phyloP scores from a whole-genome alignment of 1,284 basidiomycete genomes.

The Prillingera fragicola region DNA sequence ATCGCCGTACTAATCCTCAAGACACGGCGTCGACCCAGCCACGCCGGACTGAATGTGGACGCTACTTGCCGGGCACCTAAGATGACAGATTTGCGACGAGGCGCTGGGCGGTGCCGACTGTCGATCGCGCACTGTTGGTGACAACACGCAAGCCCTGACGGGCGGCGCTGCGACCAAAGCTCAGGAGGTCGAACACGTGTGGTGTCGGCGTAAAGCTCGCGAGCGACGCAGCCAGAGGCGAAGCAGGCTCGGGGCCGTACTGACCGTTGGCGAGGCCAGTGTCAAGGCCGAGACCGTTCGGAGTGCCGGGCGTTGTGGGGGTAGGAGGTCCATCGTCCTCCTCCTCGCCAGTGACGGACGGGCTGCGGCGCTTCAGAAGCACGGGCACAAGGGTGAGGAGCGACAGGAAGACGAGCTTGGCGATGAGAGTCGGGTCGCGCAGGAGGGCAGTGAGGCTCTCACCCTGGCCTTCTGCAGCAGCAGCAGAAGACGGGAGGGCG shows the following conservation, averaged over 20 bases:
- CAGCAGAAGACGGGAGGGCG: slow-evolving; percentile 25
- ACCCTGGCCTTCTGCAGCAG: slow-evolving; percentile 21
- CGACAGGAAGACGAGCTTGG: slow-evolving; percentile 47
- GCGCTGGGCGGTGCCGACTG: slow-evolving; percentile 8
- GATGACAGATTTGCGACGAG: slow-evolving; percentile 7
- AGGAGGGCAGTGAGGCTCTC: slow-evolving; percentile 46
- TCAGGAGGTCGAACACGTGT: slow-evolving; percentile 38
- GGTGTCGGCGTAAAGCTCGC: slow-evolving; percentile 42
- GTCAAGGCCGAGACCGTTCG: slow-evolving; percentile 10
- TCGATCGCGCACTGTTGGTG: no score
- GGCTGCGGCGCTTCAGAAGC: slow-evolving; percentile 41
- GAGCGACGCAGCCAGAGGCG: slow-evolving; percentile 31
- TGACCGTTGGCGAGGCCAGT: neutral
- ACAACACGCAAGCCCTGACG: slow-evolving; percentile 28
- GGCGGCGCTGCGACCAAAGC: slow-evolving; percentile 33
- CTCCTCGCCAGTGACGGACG: neutral
- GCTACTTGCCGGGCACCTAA: no score
- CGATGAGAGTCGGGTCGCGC: slow-evolving; percentile 46
- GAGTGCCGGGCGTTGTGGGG: slow-evolving; percentile 8
- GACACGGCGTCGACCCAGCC: no score
- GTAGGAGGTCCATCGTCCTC: slow-evolving; percentile 10
- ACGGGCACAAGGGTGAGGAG: slow-evolving; percentile 45
- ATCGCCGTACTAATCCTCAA: no score
- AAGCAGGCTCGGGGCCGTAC: slow-evolving; percentile 23
- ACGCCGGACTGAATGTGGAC: no score